phyloP scores from a whole-genome alignment of 2,329 filamentous ascomycete species.

The Aspergillus sclerotialis region DNA sequence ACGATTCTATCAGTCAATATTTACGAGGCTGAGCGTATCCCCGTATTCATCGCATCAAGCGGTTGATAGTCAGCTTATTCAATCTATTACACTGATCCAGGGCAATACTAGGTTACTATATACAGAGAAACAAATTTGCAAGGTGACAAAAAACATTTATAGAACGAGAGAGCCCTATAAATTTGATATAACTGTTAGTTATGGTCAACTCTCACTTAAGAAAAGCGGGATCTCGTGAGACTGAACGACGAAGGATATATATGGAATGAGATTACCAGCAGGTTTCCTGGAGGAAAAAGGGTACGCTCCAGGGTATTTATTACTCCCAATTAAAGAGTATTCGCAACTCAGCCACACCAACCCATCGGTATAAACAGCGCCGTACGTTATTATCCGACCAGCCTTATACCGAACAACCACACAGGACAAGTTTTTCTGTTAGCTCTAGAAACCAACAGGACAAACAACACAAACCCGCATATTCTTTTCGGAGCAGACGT shows the following conservation, averaged over 20 bases:
- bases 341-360: background rate
- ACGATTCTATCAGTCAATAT: background rate
- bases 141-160: no score
- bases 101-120: background rate
- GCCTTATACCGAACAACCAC: background rate
- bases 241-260: background rate
- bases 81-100: background rate
- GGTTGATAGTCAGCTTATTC: background rate
- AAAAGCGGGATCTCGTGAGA: background rate
- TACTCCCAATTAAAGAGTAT: conserved; percentile 1
- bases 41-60: background rate
- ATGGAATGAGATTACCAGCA: background rate
- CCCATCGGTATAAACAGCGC: background rate
- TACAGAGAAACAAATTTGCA: background rate
- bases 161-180: background rate
- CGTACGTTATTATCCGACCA: background rate
- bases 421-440: background rate
- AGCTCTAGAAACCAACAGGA: background rate
- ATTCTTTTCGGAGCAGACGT: background rate
- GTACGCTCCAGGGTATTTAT: conserved; percentile 1
- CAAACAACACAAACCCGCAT: background rate
- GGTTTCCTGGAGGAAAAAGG: background rate
- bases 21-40: background rate
- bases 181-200: no score
- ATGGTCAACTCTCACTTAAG: background rate